Base-by-base conservation (phyloP, 805 yeast genomes). In the Kazachstania bromeliacearum region DNA sequence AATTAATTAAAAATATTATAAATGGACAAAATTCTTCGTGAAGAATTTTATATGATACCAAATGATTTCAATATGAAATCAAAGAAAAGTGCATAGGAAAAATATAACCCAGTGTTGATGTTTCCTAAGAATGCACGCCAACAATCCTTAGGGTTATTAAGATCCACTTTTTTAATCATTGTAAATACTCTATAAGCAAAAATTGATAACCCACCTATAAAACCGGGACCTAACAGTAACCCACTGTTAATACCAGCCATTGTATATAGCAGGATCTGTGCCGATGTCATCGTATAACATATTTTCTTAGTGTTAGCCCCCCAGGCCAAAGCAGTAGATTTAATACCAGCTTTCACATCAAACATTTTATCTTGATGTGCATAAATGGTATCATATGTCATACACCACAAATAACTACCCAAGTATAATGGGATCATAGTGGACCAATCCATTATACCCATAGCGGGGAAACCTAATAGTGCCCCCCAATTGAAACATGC, bases 301-400 rank as follows among this genome's bases (percentile, higher is more conserved):
- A 87, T 74, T 8, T 75, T 70, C 55, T 82, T 87, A 1, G 95
- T 73, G 19, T 38, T 39, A 22, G 73, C 70, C 7, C 94, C 94
- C 98, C 98, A 94, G 2, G 83, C 88, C 46, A 92, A 69, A 6
- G 99, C 99, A 0, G 97, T 87, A 2, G 95, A 84, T 58, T 87
- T 87, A 47, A 92, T 81, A 15, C 98, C 98, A 0, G 95, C 96
- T 39, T 72, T 68, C 36, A 84, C 63, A 60, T 92, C 99, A 51
- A 80, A 92, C 35, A 59, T 62, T 62, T 92, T 92, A 60, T 92
- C 99, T 63, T 92, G 99, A 56, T 92, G 99, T 1, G 98, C 99
- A 58, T 92, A 92, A 27, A 92, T 75, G 2, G 98, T 85, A 59
- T 92, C 99, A 60, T 92, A 92, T 35, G 79, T 78, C 88, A 92